Base-by-base conservation (phyloP, 306 rosid genomes). In the Fragaria iinumae region DNA sequence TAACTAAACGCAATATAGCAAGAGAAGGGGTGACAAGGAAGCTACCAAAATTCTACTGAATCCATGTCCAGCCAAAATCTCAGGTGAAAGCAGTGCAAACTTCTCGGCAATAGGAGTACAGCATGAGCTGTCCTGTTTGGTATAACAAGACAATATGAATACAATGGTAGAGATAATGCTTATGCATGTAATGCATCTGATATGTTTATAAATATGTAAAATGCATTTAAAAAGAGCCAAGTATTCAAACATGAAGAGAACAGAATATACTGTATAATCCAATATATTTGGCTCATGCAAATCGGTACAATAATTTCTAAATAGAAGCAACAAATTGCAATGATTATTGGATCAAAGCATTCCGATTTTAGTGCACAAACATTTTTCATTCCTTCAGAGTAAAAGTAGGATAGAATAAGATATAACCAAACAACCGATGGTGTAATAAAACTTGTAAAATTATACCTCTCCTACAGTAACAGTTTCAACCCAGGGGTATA, bases 41-140 rank as follows among this genome's bases (percentile, higher is more conserved):
- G 65, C 45, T 93, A 93, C 97, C 93, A 93, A 80, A 72, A 90
- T 79, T 85, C 89, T 83, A 76, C 96, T 93, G 85, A 93, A 87
- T 69, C 94, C 86, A 79, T 80, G 87, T 83, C 92, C 79, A 53
- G 86, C 85, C 83, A 93, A 81, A 78, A 86, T 80, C 84, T 86
- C 87, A 29, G 96, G 97, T 11, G 97, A 87, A 83, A 67, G 56
- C 9, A 47, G 34, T 14, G 84, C 84, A 80, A 93, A 87, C 81
- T 86, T 93, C 75, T 88, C 97, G 2, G 96, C 88, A 78, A 93
- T 79, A 53, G 78, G 82, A 11, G 96, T 84, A 76, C 93, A 90
- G 71, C 89, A 91, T 69, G 93, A 91, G 77, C 88, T 81, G 67
- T 83, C 97, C 93, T 91, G 93, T 70, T 79, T 34, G 5, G 67